phyloP scores from a whole-genome alignment of 2,329 filamentous ascomycete genomes.

The Pseudonectria buxi region DNA sequence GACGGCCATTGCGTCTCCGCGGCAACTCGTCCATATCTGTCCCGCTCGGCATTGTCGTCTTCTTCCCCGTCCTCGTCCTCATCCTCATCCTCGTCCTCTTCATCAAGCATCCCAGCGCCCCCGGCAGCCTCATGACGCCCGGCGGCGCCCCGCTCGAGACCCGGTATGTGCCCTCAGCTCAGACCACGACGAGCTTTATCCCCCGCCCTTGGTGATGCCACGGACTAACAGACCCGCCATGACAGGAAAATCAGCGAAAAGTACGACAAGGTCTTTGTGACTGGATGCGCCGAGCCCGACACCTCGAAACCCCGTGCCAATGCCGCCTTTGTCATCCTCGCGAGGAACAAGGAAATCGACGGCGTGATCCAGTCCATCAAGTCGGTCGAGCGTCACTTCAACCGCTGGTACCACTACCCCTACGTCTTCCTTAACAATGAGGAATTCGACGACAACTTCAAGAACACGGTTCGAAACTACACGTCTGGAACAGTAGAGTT shows the following conservation, averaged over 20 bases:
- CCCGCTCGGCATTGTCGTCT: constrained; percentile 82
- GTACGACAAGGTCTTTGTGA: constrained; percentile 93
- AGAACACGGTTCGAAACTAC: constrained; percentile 79
- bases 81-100: constrained; percentile 86
- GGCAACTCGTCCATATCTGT: constrained; percentile 90
- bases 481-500: constrained; percentile 87
- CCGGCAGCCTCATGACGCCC: constrained; percentile 78
- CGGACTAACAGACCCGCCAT: constrained; percentile 8
- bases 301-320: constrained; percentile 77
- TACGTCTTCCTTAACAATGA: constrained; percentile 98
- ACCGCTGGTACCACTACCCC: constrained; percentile 96
- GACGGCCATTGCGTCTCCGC: constrained; percentile 77
- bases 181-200: neutral
- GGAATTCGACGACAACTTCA: constrained; percentile 94
- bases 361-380: constrained; percentile 96
- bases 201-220: neutral
- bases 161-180: constrained; percentile 52
- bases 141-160: constrained; percentile 83
- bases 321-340: constrained; percentile 90
- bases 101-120: constrained; percentile 76
- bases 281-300: constrained; percentile 78
- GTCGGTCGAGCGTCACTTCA: constrained; percentile 97
- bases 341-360: constrained; percentile 91
- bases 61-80: constrained; percentile 89
- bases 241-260: constrained; percentile 91